These are phyloP conservation scores for Croton setiger DNA, from an alignment of 441 rosid species.

Conservation along the genomic window DNA sequence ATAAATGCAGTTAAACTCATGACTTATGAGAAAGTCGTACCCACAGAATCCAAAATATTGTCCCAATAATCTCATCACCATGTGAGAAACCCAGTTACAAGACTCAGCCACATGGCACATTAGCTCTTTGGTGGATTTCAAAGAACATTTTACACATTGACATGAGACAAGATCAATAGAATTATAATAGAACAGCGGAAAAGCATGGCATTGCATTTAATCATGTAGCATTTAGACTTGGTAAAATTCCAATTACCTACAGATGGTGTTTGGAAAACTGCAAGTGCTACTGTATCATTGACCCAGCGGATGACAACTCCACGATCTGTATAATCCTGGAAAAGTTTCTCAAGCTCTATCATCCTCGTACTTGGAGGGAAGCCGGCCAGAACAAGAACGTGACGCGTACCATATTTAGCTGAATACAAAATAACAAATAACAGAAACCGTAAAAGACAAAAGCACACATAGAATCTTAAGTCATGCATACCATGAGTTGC, in stretches of 20 bases:
- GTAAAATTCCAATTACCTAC: conserved; percentile 42
- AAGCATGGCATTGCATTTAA: background rate
- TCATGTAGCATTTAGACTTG: background rate
- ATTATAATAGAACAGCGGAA: background rate
- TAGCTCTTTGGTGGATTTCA: background rate
- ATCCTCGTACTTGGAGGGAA: conserved; percentile 76
- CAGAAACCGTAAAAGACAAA: background rate
- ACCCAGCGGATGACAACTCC: conserved; percentile 85
- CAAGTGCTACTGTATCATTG: conserved; percentile 87
- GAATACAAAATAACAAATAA: conserved; percentile 29
- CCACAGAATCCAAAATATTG: background rate
- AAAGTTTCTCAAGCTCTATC: conserved; percentile 70
- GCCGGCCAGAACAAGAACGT: conserved; percentile 73
- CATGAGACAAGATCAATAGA: background rate
- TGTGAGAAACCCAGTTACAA: background rate
- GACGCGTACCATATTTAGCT: conserved; percentile 81
- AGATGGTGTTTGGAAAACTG: conserved; percentile 76
- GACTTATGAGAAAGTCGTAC: background rate
- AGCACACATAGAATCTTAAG: background rate
- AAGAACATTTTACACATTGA: background rate
- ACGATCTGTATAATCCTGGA: conserved; percentile 50
- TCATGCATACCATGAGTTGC: background rate
- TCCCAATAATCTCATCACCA: background rate
- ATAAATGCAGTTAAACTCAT: background rate
- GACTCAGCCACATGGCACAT: background rate